Percentiles rank a stretch among this genome's conserved stretches.
These are phyloP conservation scores for Vitis hybrid DNA, from an alignment of 177 flowering plant genomes.

Conservation along the genomic window DNA sequence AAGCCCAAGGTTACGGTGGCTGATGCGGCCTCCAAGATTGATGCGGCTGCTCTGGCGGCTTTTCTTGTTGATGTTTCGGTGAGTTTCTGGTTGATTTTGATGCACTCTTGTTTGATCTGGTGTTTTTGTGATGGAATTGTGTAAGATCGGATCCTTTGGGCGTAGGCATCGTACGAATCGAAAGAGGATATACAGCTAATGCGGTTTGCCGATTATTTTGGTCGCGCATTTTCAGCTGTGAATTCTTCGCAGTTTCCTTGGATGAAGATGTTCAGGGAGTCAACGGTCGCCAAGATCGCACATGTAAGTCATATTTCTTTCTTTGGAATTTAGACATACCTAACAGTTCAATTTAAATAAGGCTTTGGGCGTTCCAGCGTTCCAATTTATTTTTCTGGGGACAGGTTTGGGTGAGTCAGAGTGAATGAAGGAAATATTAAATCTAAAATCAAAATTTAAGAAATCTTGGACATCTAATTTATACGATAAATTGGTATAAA, in stretches of 20 bases:
- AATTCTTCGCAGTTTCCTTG: conserved; percentile 81
- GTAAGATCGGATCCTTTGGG: too few species aligned
- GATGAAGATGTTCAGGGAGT: conserved; percentile 80
- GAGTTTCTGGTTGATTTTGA: conserved; percentile 12
- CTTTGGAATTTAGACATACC: not conserved
- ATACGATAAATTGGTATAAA: too few species aligned
- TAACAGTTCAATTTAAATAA: too few species aligned
- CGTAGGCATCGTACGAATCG: conserved; percentile 63
- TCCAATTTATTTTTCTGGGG: too few species aligned
- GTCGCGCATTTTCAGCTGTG: conserved; percentile 70
- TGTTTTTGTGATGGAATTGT: conserved; percentile 2
- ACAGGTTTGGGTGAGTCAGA: too few species aligned
- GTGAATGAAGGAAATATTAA: too few species aligned
- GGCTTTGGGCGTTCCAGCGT: too few species aligned
- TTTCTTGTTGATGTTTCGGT: conserved; percentile 61
- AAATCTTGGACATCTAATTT: too few species aligned
- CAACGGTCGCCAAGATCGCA: conserved; percentile 59
- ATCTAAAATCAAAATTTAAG: too few species aligned
- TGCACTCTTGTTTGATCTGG: conserved; percentile 7
- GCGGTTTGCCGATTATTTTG: conserved; percentile 94
- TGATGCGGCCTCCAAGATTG: conserved; percentile 82
- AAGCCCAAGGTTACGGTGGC: conserved; percentile 76
- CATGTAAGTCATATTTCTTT: conserved; percentile 55
- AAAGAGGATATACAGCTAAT: conserved; percentile 83
- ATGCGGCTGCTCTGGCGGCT: conserved; percentile 50